These are phyloP conservation scores for Penicillium sp. DNA, from an alignment of 2,329 filamentous ascomycete species.

Conservation along the genomic window DNA sequence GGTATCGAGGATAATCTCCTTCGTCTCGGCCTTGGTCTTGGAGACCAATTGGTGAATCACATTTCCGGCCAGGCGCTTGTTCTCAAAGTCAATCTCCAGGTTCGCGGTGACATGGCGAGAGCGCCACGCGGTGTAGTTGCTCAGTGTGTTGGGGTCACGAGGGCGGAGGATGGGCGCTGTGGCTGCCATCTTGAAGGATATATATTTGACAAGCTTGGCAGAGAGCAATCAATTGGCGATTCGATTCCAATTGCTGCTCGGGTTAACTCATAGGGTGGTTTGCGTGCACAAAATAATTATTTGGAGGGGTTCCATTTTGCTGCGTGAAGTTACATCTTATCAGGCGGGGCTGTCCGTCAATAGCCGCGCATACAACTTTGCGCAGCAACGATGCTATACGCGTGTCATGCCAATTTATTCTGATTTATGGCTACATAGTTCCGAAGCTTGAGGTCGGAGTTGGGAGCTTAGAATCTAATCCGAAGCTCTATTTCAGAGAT, in stretches of 20 bases:
- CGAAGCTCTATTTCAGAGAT: no score
- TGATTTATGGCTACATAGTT: no score
- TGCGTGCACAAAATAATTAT: background rate
- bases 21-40: slow-evolving; percentile 66
- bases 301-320: background rate
- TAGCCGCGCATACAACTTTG: slow-evolving; percentile 2
- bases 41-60: slow-evolving; percentile 75
- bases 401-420: no score
- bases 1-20: slow-evolving; percentile 83
- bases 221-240: background rate
- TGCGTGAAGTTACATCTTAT: background rate
- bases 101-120: slow-evolving; percentile 79
- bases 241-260: background rate
- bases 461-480: no score
- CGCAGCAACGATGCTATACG: no score
- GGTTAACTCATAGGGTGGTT: no score
- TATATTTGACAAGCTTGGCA: background rate
- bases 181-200: slow-evolving; percentile 32
- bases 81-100: slow-evolving; percentile 78
- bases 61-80: slow-evolving; percentile 70
- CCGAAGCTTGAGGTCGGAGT: no score
- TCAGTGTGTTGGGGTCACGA: slow-evolving; percentile 83
- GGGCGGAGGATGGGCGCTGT: slow-evolving; percentile 39
- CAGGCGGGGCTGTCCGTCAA: slow-evolving; percentile 3
- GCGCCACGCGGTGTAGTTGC: slow-evolving; percentile 85